These are phyloP conservation scores for Cyclotella sp. DNA, from an alignment of 108 stramenopile genomes.

Conservation along the genomic window DNA sequence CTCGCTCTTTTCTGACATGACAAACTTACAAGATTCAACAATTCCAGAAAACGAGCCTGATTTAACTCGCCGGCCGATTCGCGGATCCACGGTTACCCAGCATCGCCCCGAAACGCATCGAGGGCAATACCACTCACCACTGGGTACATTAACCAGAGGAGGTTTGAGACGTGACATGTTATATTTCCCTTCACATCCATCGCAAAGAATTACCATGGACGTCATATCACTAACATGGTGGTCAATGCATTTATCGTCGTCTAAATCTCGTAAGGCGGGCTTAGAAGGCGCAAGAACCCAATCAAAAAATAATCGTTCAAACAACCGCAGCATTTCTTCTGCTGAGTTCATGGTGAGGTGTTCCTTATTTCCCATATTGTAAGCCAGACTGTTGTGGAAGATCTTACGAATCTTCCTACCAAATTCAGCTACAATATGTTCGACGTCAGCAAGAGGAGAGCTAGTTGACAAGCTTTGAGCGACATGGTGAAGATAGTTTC, in stretches of 20 bases:
- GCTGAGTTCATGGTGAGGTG: slow-evolving; percentile 63
- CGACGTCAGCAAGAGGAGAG: slow-evolving; percentile 31
- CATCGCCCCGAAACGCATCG: slow-evolving; percentile 77
- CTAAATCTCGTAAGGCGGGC: slow-evolving; percentile 66
- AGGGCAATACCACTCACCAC: slow-evolving; percentile 91
- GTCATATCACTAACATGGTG: slow-evolving; percentile 67
- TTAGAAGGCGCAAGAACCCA: slow-evolving; percentile 84
- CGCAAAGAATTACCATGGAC: slow-evolving; percentile 86
- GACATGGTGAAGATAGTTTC: slow-evolving; percentile 66
- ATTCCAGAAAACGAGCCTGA: slow-evolving; percentile 32
- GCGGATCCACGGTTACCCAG: slow-evolving; percentile 83
- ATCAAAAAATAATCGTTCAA: slow-evolving; percentile 86
- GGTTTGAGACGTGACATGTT: slow-evolving; percentile 83
- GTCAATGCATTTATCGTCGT: slow-evolving; percentile 88
- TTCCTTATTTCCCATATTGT: slow-evolving; percentile 69
- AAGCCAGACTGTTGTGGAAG: slow-evolving; percentile 68
- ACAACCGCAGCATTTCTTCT: slow-evolving; percentile 82
- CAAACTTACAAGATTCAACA: slow-evolving; percentile 49
- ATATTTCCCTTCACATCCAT: slow-evolving; percentile 92
- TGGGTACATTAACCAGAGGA: slow-evolving; percentile 74
- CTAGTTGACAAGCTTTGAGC: slow-evolving; percentile 35
- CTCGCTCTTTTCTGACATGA: slow-evolving; percentile 18
- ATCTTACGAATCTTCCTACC: slow-evolving; percentile 80
- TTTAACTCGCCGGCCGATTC: slow-evolving; percentile 68
- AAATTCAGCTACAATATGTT: slow-evolving; percentile 65